These are phyloP conservation scores for Triangularia setosa DNA, from an alignment of 2,329 filamentous ascomycete genomes.

Conservation along the genomic window DNA sequence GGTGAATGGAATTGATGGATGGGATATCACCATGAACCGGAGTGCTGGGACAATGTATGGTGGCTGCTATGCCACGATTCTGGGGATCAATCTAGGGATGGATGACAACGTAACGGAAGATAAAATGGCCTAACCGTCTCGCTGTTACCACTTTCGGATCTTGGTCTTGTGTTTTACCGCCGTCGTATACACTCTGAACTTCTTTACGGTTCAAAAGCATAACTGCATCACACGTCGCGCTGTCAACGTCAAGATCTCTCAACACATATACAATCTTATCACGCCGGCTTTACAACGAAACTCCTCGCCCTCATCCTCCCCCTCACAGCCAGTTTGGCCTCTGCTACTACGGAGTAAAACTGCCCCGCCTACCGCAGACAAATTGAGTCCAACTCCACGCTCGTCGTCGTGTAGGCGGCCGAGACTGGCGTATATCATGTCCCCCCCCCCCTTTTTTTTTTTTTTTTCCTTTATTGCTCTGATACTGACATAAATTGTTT, in stretches of 20 bases:
- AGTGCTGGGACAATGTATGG: background rate
- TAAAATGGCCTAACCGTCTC: background rate
- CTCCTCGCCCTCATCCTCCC: background rate
- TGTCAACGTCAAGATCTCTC: background rate
- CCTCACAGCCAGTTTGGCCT: background rate
- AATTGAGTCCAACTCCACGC: background rate
- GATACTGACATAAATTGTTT: background rate
- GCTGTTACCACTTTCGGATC: background rate
- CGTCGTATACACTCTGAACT: background rate
- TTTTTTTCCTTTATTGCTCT: background rate
- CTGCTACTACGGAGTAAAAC: background rate
- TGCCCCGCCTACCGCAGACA: background rate
- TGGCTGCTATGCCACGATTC: background rate
- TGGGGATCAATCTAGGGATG: background rate
- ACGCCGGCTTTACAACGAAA: background rate
- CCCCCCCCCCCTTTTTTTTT: no score
- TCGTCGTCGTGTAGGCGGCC: background rate
- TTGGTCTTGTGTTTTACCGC: background rate
- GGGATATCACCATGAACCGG: background rate
- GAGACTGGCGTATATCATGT: background rate
- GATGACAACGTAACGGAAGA: background rate
- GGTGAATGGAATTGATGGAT: background rate
- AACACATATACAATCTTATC: background rate
- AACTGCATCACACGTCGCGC: background rate
- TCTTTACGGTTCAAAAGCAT: background rate